phyloP scores from a whole-genome alignment of 2,329 filamentous ascomycete species.

The Akanthomyces muscarius region DNA sequence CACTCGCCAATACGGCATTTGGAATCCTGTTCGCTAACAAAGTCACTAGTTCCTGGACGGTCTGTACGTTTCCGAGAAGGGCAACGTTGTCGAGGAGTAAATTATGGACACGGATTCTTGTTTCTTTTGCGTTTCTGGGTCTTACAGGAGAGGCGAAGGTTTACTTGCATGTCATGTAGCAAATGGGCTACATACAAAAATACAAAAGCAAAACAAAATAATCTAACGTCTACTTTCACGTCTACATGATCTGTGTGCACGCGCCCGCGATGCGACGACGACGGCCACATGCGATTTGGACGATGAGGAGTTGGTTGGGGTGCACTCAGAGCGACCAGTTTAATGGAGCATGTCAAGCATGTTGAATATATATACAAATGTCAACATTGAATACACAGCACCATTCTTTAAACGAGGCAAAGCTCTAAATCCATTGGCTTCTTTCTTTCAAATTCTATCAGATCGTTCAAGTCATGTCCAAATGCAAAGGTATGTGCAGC shows the following conservation, averaged over 20 bases:
- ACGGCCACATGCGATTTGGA: background rate
- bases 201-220: constrained; percentile 36
- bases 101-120: constrained; percentile 38
- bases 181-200: constrained; percentile 39
- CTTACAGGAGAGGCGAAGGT: constrained; percentile 58
- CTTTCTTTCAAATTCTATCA: constrained; percentile 6
- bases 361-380: background rate
- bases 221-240: constrained; percentile 19
- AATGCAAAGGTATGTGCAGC: constrained; percentile 13
- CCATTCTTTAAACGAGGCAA: background rate
- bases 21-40: constrained; percentile 23
- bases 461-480: constrained; percentile 10
- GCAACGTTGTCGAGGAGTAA: constrained; percentile 79
- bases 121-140: constrained; percentile 59
- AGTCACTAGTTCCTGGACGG: constrained; percentile 87
- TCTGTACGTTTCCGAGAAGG: constrained; percentile 99
- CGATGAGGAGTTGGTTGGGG: background rate
- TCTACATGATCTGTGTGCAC: background rate
- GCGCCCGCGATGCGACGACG: background rate
- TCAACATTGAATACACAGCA: background rate
- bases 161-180: constrained; percentile 59
- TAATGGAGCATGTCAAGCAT: background rate
- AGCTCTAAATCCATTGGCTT: background rate
- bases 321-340: background rate
- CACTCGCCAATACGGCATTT: background rate